phyloP scores from a whole-genome alignment of 371 early-diverging fungal genomes.

The Rhizomucor miehei region DNA sequence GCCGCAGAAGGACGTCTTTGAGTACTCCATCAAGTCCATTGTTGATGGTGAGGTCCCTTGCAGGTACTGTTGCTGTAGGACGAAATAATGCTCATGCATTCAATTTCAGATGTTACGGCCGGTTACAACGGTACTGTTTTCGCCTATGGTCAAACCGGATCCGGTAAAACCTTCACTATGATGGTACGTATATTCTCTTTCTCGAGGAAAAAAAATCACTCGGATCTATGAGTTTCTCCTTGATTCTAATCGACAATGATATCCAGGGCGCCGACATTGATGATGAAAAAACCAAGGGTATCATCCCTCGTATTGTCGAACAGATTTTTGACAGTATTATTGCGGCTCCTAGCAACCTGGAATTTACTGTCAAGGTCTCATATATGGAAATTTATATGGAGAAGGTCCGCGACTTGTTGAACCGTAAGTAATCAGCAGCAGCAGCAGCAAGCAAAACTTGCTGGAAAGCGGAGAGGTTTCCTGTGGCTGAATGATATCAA shows the following conservation, averaged over 20 bases:
- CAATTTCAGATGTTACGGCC: slow-evolving; percentile 55
- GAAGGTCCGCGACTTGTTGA: slow-evolving; percentile 92
- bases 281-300: slow-evolving; percentile 82
- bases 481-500: too few relatives aligned
- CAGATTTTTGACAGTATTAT: slow-evolving; percentile 83
- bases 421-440: slow-evolving; percentile 52
- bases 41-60: slow-evolving; percentile 73
- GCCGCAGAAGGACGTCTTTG: slow-evolving; percentile 81
- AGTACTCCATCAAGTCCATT: slow-evolving; percentile 84
- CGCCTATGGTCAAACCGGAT: slow-evolving; percentile 97
- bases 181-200: slow-evolving; percentile 57
- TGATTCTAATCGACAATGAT: slow-evolving; percentile 31
- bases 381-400: slow-evolving; percentile 99
- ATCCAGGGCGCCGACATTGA: slow-evolving; percentile 93
- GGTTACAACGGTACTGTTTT: slow-evolving; percentile 96
- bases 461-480: too few relatives aligned
- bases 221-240: background rate
- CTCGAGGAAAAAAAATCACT: background rate
- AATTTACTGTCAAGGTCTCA: slow-evolving; percentile 89
- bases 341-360: slow-evolving; percentile 79
- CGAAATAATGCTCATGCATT: background rate
- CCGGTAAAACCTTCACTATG: slow-evolving; percentile 99
- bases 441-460: background rate
- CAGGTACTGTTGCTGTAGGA: background rate
- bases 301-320: slow-evolving; percentile 91